Conservation (phyloP, 192 early-diverging fungal genomes). For the Entrophospora sp. region DNA sequence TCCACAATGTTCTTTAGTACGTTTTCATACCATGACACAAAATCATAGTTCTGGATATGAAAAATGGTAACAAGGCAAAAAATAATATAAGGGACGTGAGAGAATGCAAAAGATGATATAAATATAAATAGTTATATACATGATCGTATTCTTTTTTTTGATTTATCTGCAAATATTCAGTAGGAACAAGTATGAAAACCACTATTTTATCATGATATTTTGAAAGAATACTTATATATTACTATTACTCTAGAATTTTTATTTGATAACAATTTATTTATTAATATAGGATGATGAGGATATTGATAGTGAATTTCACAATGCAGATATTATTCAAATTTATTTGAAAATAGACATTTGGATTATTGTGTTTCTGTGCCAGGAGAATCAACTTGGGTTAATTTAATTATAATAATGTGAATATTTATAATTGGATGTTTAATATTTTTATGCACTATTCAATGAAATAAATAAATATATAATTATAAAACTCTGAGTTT, state of each 20-base stretch:
- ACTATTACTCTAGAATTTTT: background rate
- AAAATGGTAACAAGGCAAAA: conserved; percentile 29
- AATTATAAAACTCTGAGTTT: too few relatives aligned
- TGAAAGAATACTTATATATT: background rate
- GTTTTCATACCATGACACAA: conserved; percentile 78
- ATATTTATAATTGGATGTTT: background rate
- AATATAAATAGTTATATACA: background rate
- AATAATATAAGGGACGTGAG: background rate
- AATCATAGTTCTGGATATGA: conserved; percentile 70
- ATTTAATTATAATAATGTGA: conserved; percentile 12
- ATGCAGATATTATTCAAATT: background rate
- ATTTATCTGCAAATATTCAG: background rate
- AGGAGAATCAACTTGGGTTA: conserved; percentile 57
- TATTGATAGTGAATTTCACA: background rate
- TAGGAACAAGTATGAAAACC: background rate
- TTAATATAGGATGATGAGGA: background rate
- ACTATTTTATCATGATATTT: background rate
- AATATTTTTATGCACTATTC: too few relatives aligned
- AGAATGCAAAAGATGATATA: background rate
- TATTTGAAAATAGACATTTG: conserved; percentile 51
- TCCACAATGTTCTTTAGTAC: conserved; percentile 40
- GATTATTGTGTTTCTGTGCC: conserved; percentile 67
- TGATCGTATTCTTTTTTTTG: background rate
- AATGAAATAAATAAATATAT: too few relatives aligned
- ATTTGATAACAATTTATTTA: background rate